Evolutionary conservation across 1,284 basidiomycete genomes (phyloP), one percentile per base, ranked within the genome.

Genomic region (Ceratobasidium sp.): DNA sequence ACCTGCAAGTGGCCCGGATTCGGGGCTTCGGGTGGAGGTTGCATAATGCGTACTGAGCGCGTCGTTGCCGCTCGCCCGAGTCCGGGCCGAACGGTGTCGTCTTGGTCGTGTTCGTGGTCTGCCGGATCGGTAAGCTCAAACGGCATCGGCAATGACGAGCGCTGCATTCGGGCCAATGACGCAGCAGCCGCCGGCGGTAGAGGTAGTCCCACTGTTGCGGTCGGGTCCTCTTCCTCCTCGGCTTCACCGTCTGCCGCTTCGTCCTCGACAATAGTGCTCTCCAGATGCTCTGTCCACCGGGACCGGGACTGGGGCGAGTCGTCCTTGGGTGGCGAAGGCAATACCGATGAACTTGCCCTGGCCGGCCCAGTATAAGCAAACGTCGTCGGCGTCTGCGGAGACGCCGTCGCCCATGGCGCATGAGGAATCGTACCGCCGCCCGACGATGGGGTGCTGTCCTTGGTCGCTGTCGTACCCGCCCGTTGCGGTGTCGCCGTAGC

Each of bases 361-460:
- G 71, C 71, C 12, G 71, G 70, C 17, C 68, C 70, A 23, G 40
- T 33, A 44, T 61, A 73, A 44, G 50, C 71, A 28, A 62, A 40
- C 44, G 71, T 75, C 46, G 59, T 61, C 48, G 71, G 71, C 42
- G 71, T 75, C 71, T 75, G 71, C 46, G 71, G 71, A 42, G 61
- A 64, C 28, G 50, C 28, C 38, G 46, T 26, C 2, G 33, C 33
- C 20, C 28, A 44, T 26, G 46, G 26, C 26, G 15, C 57, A 33
- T 33, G 33, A 33, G 33, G 33, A 33, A 33, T 33, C 26, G 56
- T 33, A 13, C 9, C 46, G 7, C 64, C 69, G 42, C 61, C 56
- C 33, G 33, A 33, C 59, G 71, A 64, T 3, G 71, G 71, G 33
- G 71, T 75, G 42, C 57, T 23, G 42, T 48, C 59, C 44, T 28